Evolutionary conservation across 306 rosid genomes (phyloP).

Genomic region (Albizia julibrissin): DNA sequence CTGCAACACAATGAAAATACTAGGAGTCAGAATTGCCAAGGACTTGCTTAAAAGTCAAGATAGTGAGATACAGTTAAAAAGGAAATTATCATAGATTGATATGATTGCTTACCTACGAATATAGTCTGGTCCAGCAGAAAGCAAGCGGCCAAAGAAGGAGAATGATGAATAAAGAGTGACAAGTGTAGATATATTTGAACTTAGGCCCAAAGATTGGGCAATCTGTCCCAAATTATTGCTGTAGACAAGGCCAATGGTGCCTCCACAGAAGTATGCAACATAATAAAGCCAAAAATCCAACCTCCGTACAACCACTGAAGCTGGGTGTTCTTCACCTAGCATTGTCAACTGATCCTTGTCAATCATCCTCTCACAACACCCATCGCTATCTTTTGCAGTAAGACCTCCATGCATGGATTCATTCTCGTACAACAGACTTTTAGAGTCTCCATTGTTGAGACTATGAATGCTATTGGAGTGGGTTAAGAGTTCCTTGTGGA

Average conservation of each 20-base stretch:
- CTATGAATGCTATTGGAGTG: conserved; percentile 42
- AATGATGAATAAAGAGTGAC: conserved; percentile 84
- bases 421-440: conserved; percentile 27
- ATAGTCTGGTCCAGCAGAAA: conserved; percentile 91
- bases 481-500: conserved; percentile 73
- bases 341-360: conserved; percentile 61
- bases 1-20: conserved; percentile 47
- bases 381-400: conserved; percentile 34
- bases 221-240: conserved; percentile 97
- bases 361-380: conserved; percentile 49
- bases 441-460: conserved; percentile 41
- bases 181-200: conserved; percentile 57
- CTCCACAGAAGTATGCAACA: conserved; percentile 86
- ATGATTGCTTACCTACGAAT: conserved; percentile 62
- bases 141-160: conserved; percentile 96
- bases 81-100: background rate
- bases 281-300: conserved; percentile 92
- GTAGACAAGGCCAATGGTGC: conserved; percentile 93
- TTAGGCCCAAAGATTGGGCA: conserved; percentile 76
- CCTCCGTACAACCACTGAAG: conserved; percentile 52
- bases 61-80: background rate
- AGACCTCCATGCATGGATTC: conserved; percentile 20
- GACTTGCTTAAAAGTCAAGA: conserved; percentile 12
- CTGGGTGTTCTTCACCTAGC: conserved; percentile 87
- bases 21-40: conserved; percentile 19